phyloP scores from a whole-genome alignment of 208 protist genomes.

The Leptomonas pyrrhocoris region DNA sequence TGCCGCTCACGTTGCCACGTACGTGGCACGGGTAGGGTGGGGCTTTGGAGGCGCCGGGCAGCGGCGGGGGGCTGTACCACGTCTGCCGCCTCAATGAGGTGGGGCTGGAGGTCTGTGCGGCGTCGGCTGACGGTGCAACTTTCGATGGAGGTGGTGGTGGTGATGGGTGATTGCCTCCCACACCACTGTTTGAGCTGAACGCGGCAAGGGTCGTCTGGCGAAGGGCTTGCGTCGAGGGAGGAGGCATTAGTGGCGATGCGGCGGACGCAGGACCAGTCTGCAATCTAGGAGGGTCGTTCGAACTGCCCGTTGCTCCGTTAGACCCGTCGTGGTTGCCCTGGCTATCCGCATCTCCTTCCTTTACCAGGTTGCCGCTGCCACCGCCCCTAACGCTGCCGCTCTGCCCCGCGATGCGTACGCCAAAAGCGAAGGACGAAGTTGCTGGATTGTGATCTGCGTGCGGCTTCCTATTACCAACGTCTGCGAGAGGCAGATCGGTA shows the following conservation, averaged over 20 bases:
- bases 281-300: neutral
- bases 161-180: neutral
- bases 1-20: neutral
- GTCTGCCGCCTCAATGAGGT: neutral
- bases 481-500: neutral
- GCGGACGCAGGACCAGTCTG: too few relatives aligned
- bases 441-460: neutral
- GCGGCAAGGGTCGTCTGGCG: conserved; percentile 20
- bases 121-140: neutral
- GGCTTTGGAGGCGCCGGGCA: conserved; percentile 7
- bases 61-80: conserved; percentile 15
- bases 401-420: neutral
- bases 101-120: neutral
- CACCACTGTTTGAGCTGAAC: neutral
- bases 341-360: too few relatives aligned
- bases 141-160: neutral
- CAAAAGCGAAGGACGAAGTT: neutral
- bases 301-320: neutral
- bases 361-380: neutral
- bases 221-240: conserved; percentile 1
- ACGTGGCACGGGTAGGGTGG: conserved; percentile 23
- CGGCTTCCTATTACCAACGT: neutral
- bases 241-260: neutral
- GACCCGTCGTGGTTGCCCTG: too few relatives aligned
- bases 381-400: neutral